Evolutionary conservation across 2,329 filamentous ascomycete genomes (phyloP).

Genomic region (Colletotrichum incanum): DNA sequence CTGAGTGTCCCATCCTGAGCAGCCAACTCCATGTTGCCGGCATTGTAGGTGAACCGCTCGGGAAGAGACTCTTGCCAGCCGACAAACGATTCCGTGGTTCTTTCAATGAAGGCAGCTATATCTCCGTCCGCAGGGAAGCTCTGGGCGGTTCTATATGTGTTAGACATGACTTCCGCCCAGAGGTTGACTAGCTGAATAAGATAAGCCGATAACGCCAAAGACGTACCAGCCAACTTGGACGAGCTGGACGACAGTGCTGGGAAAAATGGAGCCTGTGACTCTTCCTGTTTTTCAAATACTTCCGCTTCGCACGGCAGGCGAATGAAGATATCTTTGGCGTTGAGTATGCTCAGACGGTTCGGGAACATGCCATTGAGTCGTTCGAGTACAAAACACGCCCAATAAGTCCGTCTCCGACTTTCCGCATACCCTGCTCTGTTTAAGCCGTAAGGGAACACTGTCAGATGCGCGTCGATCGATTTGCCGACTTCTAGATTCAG

Average conservation of each 20-base stretch:
- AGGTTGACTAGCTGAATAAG: conserved; percentile 75
- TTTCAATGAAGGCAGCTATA: conserved; percentile 57
- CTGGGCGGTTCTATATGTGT: conserved; percentile 60
- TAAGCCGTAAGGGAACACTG: conserved; percentile 70
- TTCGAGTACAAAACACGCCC: conserved; percentile 80
- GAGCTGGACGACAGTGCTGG: conserved; percentile 60
- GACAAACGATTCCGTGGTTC: conserved; percentile 66
- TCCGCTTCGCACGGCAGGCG: conserved; percentile 75
- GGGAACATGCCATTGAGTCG: conserved; percentile 74
- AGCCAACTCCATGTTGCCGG: conserved; percentile 71
- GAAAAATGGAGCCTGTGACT: conserved; percentile 73
- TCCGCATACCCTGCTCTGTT: conserved; percentile 73
- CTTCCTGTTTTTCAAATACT: conserved; percentile 73
- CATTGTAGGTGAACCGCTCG: conserved; percentile 66
- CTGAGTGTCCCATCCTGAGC: conserved; percentile 69
- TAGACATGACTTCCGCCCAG: conserved; percentile 75
- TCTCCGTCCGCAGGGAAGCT: neutral
- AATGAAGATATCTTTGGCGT: conserved; percentile 76
- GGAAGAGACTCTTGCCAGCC: conserved; percentile 74
- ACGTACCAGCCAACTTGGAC: conserved; percentile 46
- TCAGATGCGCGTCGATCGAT: conserved; percentile 57
- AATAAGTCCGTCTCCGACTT: conserved; percentile 79
- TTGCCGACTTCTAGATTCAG: conserved; percentile 74
- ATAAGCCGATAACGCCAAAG: conserved; percentile 70
- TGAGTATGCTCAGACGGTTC: conserved; percentile 69